phyloP scores from a whole-genome alignment of 2,329 filamentous ascomycete genomes.

The Phaeosphaeriaceae sp. region DNA sequence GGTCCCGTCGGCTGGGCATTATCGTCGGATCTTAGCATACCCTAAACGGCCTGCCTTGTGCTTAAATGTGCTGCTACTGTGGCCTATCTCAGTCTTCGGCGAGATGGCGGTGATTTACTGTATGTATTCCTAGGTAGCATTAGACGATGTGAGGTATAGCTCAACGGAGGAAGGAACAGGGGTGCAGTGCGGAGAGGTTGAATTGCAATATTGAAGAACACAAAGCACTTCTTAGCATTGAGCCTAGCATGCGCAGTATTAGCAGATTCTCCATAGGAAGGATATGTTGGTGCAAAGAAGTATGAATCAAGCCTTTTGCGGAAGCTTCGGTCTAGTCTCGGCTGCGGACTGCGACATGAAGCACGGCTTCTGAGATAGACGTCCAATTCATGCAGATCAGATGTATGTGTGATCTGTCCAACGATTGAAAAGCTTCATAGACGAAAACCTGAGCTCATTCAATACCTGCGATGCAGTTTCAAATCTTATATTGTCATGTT shows the following conservation, averaged over 20 bases:
- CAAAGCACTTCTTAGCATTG: background rate
- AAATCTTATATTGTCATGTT: no score
- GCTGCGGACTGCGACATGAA: background rate
- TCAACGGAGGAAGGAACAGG: background rate
- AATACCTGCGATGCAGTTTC: no score
- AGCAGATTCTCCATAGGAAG: background rate
- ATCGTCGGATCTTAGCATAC: background rate
- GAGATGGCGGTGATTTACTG: background rate
- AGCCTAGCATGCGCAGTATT: background rate
- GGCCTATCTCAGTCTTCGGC: background rate
- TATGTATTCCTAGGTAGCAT: background rate
- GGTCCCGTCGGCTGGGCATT: background rate
- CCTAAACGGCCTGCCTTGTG: background rate
- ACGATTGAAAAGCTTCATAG: no score
- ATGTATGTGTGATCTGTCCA: background rate
- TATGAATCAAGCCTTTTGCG: background rate
- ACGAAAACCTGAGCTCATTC: no score
- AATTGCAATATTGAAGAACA: background rate
- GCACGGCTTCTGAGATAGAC: background rate
- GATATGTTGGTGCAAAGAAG: background rate
- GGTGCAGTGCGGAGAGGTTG: background rate
- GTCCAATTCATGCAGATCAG: background rate
- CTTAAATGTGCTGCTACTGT: background rate
- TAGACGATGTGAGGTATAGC: background rate
- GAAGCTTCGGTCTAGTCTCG: background rate